Evolutionary conservation across 1,139 yeast genomes (phyloP), one percentile per base, ranked within the genome.

Genomic region (Lodderomyces oxycetoniae): DNA sequence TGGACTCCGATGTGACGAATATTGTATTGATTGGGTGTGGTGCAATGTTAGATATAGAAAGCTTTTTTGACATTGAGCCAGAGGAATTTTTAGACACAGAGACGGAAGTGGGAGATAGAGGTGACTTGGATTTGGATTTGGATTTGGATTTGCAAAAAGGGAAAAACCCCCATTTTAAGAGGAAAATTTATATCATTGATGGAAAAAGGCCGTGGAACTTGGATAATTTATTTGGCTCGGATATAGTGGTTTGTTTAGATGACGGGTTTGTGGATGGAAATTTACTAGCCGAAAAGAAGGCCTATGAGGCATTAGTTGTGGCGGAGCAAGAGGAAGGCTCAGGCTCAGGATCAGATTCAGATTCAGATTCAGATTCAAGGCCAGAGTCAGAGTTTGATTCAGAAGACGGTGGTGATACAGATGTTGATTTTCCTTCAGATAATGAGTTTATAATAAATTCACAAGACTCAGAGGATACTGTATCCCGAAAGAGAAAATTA

Each of bases 151-250:
- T 30, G 14, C 27, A 31, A 16, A 24, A 20, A 7, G 27, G 11
- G 8, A 31, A 25, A 4, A 12, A 12, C 4, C 23, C 20, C 15
- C 13, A 17, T 8, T 21, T 33, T 33, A 49, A 44, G 30, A 48
- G 63, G 29, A 50, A 71, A 39, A 71, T 93, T 2, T 93, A 85
- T 51, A 74, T 93, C 10, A 70, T 91, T 40, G 99, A 93, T 57
- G 91, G 95, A 4, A 94, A 86, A 45, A 66, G 97, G 43, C 99
- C 98, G 3, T 91, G 97, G 97, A 88, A 88, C 56, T 63, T 93
- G 46, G 96, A 89, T 52, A 93, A 93, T 54, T 54, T 91, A 34
- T 89, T 86, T 67, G 96, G 95, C 3, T 80, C 94, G 2, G 74
- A 77, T n/a, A 68, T 78, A 47, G 77, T 91, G 8, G 68, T 76